phyloP scores from a whole-genome alignment of 2,329 filamentous ascomycete species.

The Trichoderma arundinaceum region DNA sequence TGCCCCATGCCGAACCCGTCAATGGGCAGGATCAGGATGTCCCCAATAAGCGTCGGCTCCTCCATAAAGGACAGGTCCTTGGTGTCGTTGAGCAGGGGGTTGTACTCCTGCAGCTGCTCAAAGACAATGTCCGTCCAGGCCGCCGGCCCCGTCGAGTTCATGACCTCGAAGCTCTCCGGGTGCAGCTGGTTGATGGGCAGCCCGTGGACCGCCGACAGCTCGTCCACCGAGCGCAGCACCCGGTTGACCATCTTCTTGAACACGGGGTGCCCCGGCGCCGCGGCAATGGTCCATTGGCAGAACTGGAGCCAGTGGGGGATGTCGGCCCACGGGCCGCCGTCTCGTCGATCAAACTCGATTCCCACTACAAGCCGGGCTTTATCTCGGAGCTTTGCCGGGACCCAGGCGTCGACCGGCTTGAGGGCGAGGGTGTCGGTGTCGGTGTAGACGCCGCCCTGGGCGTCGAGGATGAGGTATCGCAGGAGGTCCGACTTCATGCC shows the following conservation, averaged over 20 bases:
- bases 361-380: conserved; percentile 37
- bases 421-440: conserved; percentile 66
- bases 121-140: conserved; percentile 34
- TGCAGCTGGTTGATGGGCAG: conserved; percentile 11
- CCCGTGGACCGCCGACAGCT: conserved; percentile 28
- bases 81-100: conserved; percentile 25
- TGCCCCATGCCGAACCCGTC: conserved; percentile 42
- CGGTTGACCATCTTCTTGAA: conserved; percentile 34
- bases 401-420: conserved; percentile 51
- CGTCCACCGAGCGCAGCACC: conserved; percentile 36
- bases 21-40: conserved; percentile 39
- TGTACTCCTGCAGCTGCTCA: conserved; percentile 30
- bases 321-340: conserved; percentile 39
- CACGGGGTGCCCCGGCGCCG: conserved; percentile 42
- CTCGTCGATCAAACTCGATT: conserved; percentile 42
- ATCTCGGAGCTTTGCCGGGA: conserved; percentile 21
- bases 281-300: conserved; percentile 47
- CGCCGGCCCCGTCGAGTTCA: conserved; percentile 33
- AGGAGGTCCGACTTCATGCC: conserved; percentile 43
- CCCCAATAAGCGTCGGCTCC: conserved; percentile 33
- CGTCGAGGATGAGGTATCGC: conserved; percentile 39
- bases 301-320: conserved; percentile 43
- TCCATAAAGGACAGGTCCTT: conserved; percentile 32
- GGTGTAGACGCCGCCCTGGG: conserved; percentile 55
- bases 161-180: conserved; percentile 29